Evolutionary conservation across 495 filamentous ascomycete genomes (phyloP), one percentile per base, ranked within the genome.

Genomic region (Podospora conica): DNA sequence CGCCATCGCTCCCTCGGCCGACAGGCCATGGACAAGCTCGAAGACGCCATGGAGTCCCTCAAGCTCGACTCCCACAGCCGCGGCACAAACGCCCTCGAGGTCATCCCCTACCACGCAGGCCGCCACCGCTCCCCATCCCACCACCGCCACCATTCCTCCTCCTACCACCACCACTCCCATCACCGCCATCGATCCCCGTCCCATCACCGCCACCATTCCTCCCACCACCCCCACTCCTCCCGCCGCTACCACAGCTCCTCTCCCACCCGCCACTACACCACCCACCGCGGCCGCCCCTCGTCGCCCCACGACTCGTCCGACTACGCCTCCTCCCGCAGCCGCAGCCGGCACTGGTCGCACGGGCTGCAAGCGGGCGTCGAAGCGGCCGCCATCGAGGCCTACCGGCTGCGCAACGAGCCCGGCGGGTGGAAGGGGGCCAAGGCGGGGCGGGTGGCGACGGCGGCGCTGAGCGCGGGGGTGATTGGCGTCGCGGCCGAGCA

Each of bases 341-440:
- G 60, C n/a, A 63, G 60, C 53, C 66, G 48, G 10, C 15, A 48
- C 58, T 60, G 25, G 54, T 55, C 65, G 20, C 55, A 58, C 0
- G 65, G 68, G 20, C 33, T 75, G 18, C 61, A 71, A 2, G 76
- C 78, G 0, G 78, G 75, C 3, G 65, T 78, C 11, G 76, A 80
- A 23, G 79, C 79, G 0, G 79, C 75, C 9, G 78, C 77, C 3
- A 66, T 80, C 9, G 77, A 79, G 20, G 79, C 78, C 9, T 76
- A 79, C 71, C 68, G 78, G 20, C 70, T 80, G 25, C 76, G 79
- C 59, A 77, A 78, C 56, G 74, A 80, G 23, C 78, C 79, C 1
- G 79, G 79, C 0, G 66, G 68, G 3, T 81, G 79, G 79, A 72
- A 61, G 25, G 74, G 77, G 0, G 71, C 73, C 15, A 81, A 81